These are phyloP conservation scores for Neonectria ditissima DNA, from an alignment of 2,329 filamentous ascomycete genomes.

Conservation along the genomic window DNA sequence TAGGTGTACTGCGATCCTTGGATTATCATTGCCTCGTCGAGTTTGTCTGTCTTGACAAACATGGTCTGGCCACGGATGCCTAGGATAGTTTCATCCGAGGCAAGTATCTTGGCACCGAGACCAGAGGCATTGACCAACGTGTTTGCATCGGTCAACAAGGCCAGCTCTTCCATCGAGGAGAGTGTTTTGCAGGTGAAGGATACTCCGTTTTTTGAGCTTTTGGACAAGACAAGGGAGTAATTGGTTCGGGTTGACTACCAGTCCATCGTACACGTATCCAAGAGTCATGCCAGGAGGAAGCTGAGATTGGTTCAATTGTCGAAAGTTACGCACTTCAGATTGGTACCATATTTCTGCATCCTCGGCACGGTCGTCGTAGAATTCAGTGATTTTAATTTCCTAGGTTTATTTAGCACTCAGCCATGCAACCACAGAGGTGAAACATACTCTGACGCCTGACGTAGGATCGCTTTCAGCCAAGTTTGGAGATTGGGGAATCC, in stretches of 20 bases:
- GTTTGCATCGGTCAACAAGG: background rate
- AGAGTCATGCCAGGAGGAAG: background rate
- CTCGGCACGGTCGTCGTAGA: background rate
- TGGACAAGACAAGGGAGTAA: constrained; percentile 4
- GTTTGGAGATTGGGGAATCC: background rate
- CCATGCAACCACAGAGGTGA: too few relatives aligned
- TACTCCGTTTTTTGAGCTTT: background rate
- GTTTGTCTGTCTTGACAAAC: constrained; percentile 18
- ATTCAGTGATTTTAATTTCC: background rate
- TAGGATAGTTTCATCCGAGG: background rate
- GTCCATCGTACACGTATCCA: constrained; percentile 5
- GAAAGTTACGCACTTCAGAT: background rate
- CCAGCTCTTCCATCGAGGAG: background rate
- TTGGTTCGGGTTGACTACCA: constrained; percentile 1
- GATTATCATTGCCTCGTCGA: constrained; percentile 5
- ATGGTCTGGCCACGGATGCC: constrained; percentile 15
- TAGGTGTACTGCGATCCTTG: constrained; percentile 19
- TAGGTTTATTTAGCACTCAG: too few relatives aligned
- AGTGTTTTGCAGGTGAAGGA: background rate
- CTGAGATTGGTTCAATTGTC: background rate
- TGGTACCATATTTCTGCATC: background rate
- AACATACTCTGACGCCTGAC: background rate
- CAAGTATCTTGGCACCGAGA: constrained; percentile 1
- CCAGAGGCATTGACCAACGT: constrained; percentile 4
- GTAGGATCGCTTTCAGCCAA: background rate